Evolutionary conservation across 148 eudicot genomes (phyloP).

Genomic region (Vaccinium darrowii): DNA sequence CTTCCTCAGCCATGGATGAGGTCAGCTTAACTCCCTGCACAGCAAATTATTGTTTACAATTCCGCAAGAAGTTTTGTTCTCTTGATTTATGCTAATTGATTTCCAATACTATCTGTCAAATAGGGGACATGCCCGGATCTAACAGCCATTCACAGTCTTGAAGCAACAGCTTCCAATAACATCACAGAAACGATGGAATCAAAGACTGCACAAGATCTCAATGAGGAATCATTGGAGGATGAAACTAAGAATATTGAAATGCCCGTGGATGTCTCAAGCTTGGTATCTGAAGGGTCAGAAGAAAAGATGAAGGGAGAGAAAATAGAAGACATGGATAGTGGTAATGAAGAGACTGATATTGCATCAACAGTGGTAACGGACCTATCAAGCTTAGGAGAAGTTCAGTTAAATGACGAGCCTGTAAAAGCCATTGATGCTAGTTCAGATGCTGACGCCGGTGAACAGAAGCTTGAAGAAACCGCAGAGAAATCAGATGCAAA

Average conservation of each 20-base stretch:
- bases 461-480: conserved; percentile 12
- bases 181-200: neutral
- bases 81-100: neutral
- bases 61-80: neutral
- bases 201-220: conserved; percentile 14
- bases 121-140: conserved; percentile 11
- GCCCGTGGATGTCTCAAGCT: conserved; percentile 11
- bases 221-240: conserved; percentile 17
- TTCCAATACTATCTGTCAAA: neutral
- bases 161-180: neutral
- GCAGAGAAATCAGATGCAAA: conserved; percentile 10
- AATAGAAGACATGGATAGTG: conserved; percentile 16
- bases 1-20: neutral
- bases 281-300: conserved; percentile 7
- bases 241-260: neutral
- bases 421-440: conserved; percentile 7
- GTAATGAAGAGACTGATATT: conserved; percentile 6
- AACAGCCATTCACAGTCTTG: conserved; percentile 13
- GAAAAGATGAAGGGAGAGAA: conserved; percentile 22
- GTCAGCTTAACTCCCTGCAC: neutral
- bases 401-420: conserved; percentile 19
- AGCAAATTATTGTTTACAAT: neutral
- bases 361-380: conserved; percentile 13
- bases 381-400: conserved; percentile 22
- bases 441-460: conserved; percentile 3